Conservation (phyloP, 225 moss, liverwort and hornwort species). For the Polytrichum commune region DNA sequence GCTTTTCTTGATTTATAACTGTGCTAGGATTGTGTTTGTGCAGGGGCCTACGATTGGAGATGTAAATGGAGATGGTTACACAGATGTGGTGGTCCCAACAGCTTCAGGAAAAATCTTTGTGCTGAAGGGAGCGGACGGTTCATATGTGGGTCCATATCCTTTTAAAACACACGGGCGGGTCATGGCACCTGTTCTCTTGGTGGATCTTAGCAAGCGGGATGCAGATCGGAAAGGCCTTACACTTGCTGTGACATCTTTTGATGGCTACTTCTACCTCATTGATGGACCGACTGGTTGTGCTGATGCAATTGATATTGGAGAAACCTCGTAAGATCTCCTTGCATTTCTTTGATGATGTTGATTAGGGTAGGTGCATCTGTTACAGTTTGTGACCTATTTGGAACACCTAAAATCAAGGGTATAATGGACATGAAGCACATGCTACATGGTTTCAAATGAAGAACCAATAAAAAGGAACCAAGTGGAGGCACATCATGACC, state of each 20-base stretch:
- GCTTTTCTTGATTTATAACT: neutral
- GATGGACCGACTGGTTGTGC: constrained; percentile 96
- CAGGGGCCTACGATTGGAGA: constrained; percentile 94
- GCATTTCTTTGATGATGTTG: too few species aligned
- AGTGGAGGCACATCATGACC: too few species aligned
- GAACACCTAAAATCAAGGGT: too few species aligned
- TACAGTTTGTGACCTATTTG: too few species aligned
- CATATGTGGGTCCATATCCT: constrained; percentile 64
- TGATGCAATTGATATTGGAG: constrained; percentile 95
- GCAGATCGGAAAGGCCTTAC: constrained; percentile 68
- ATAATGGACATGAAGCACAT: too few species aligned
- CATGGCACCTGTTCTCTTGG: constrained; percentile 90
- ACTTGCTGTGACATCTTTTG: constrained; percentile 91
- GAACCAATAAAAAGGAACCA: too few species aligned
- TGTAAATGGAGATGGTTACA: constrained; percentile 90
- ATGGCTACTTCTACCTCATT: constrained; percentile 97
- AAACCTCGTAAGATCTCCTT: constrained; percentile 66
- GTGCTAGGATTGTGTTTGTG: constrained; percentile 11
- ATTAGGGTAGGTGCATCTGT: too few species aligned
- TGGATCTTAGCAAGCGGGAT: constrained; percentile 73
- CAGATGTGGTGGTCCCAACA: constrained; percentile 90
- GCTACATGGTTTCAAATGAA: neutral
- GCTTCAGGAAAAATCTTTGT: constrained; percentile 90
- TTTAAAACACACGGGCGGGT: constrained; percentile 94
- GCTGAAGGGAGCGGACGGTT: constrained; percentile 75